Evolutionary conservation across 1,284 basidiomycete genomes (phyloP).

Genomic region (Cystobasidiaceae sp.): DNA sequence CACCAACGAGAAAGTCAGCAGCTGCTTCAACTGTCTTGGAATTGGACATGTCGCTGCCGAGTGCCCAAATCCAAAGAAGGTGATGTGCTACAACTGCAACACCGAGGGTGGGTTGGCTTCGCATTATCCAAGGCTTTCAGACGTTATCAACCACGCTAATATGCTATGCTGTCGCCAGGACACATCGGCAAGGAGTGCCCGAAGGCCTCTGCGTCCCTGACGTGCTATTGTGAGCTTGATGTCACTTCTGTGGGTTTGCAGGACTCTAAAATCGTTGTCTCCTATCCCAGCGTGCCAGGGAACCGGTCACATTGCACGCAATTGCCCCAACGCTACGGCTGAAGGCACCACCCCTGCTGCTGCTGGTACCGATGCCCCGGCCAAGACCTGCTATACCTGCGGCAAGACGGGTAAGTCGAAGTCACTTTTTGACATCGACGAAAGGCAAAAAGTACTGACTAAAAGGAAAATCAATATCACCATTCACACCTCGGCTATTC

Average conservation of each 20-base stretch:
- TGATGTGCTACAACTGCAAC: slow-evolving; percentile 14
- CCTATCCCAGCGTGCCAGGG: slow-evolving; percentile 11
- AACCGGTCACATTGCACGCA: slow-evolving; percentile 26
- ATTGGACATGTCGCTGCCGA: slow-evolving; percentile 21
- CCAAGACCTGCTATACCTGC: slow-evolving; percentile 27
- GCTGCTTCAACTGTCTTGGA: slow-evolving; percentile 28
- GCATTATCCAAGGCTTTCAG: not conserved
- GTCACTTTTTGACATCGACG: too few relatives aligned
- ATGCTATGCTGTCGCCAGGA: not conserved
- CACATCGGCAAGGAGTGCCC: slow-evolving; percentile 27
- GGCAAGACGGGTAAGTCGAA: slow-evolving; percentile 11
- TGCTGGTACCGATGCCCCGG: not conserved
- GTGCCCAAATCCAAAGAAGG: slow-evolving; percentile 13
- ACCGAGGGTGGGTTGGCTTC: slow-evolving; percentile 6
- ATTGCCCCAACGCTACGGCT: slow-evolving; percentile 15
- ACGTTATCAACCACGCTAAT: not conserved
- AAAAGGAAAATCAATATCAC: too few relatives aligned
- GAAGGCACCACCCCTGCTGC: not conserved
- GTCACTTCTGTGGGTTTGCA: not conserved
- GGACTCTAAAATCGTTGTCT: too few relatives aligned
- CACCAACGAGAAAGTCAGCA: slow-evolving; percentile 26
- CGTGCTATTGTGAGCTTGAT: slow-evolving; percentile 15
- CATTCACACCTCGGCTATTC: not conserved
- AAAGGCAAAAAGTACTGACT: too few relatives aligned
- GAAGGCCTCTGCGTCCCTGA: not conserved